Evolutionary conservation across 139 green algal genomes (phyloP).

Genomic region (Limnomonas spitsbergensis): DNA sequence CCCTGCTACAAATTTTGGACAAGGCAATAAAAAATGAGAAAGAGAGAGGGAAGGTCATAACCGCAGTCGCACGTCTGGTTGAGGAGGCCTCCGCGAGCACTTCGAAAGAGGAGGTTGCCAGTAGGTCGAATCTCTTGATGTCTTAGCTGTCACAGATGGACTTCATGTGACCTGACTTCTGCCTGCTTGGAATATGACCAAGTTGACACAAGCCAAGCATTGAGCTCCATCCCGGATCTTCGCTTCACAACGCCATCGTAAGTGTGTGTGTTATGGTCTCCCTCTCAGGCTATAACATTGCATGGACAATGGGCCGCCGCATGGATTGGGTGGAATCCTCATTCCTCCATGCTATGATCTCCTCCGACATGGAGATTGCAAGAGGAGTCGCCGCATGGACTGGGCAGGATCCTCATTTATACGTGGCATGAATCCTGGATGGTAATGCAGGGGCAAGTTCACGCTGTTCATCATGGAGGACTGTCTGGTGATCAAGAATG

Average conservation of each 20-base stretch:
- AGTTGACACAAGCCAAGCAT: neutral
- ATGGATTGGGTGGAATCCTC: neutral
- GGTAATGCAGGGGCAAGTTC: neutral
- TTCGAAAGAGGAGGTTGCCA: neutral
- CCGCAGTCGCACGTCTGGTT: no score
- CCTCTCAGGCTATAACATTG: no score
- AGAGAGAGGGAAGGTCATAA: neutral
- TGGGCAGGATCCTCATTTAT: neutral
- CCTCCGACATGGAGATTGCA: neutral
- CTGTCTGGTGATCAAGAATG: neutral
- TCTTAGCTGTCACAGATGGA: neutral
- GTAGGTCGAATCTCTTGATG: neutral
- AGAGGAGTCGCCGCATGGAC: neutral
- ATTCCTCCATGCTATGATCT: neutral
- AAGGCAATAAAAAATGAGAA: neutral
- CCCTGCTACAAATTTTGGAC: neutral
- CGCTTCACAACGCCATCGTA: neutral
- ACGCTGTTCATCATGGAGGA: neutral
- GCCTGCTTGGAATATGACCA: neutral
- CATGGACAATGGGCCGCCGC: no score
- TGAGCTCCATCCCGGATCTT: neutral
- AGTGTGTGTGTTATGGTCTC: no score
- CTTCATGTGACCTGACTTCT: neutral
- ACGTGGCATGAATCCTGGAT: no score
- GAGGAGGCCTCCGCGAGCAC: neutral